Evolutionary conservation across 78 protist species (phyloP), one percentile per base, ranked within the genome.

Genomic region (Pirum gemmata): DNA sequence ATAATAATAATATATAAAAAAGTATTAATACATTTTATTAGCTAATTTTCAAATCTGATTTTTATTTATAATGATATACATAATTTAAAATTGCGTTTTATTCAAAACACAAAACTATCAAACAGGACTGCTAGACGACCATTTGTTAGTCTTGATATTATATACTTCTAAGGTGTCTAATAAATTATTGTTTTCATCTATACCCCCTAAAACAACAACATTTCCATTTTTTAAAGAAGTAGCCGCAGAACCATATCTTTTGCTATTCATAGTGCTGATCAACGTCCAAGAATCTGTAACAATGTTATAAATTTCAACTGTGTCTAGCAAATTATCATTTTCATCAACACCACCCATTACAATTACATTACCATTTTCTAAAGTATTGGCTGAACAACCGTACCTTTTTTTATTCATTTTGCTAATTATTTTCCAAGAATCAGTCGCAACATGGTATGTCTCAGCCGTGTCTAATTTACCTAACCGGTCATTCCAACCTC

Each of bases 281-380:
- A n/a, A n/a, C n/a, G n/a, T 51, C 67, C 67, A 51, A 13, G 67
- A 21, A 51, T 51, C 67, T 13, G 67, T 51, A 5, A 21, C 67
- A 51, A 13, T 5, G 67, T 13, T 51, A 13, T 51, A 51, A 51
- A 51, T 51, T 51, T 51, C 67, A 13, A 51, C 67, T 51, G 67
- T 51, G 13, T 51, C 13, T 13, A 51, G 67, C n/a, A n/a, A n/a
- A n/a, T n/a, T n/a, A n/a, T n/a, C n/a, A n/a, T n/a, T n/a, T n/a
- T n/a, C n/a, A n/a, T n/a, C n/a, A n/a, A n/a, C n/a, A 51, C 67
- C 67, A 51, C 67, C 67, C 67, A 51, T 51, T 51, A 51, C 67
- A 5, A 51, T 51, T 51, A 51, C 67, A 21, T 13, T 51, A 13
- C 67, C 67, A 51, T 51, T 13, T 13, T 51, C 13, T 51, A 51